These are phyloP conservation scores for Ogataea methylovora DNA, from an alignment of 805 yeast genomes.

Conservation along the genomic window DNA sequence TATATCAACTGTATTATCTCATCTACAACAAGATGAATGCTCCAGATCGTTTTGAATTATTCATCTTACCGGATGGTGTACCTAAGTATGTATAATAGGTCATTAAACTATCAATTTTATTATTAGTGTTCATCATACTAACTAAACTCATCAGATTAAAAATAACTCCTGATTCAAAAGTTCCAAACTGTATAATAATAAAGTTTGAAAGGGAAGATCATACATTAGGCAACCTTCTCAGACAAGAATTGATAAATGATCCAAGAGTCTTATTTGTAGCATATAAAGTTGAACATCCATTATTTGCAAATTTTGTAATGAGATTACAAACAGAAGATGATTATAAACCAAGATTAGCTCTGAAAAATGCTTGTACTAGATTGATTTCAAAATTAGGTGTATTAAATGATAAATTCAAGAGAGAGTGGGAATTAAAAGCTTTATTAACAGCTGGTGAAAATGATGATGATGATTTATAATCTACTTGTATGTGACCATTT, in stretches of 20 bases:
- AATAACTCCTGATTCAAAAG: constrained; percentile 88
- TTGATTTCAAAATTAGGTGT: constrained; percentile 73
- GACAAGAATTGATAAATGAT: constrained; percentile 82
- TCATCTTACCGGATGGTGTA: constrained; percentile 95
- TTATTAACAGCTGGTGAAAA: constrained; percentile 49
- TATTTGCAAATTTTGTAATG: constrained; percentile 90
- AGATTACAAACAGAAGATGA: constrained; percentile 96
- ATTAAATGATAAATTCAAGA: constrained; percentile 70
- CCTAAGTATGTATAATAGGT: constrained; percentile 58
- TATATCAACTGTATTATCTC: background rate
- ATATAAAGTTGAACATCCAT: constrained; percentile 95
- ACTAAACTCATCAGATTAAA: constrained; percentile 41
- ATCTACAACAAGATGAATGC: constrained; percentile 85
- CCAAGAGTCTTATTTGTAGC: constrained; percentile 92
- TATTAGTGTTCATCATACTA: constrained; percentile 1
- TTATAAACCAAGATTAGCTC: constrained; percentile 83
- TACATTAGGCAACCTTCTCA: constrained; percentile 83
- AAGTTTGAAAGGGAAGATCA: constrained; percentile 97
- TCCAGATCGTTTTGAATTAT: constrained; percentile 97
- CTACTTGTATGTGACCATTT: too few species aligned
- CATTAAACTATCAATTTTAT: background rate
- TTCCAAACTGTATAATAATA: constrained; percentile 89
- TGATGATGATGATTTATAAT: constrained; percentile 25
- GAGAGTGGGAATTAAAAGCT: constrained; percentile 90
- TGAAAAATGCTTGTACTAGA: constrained; percentile 81